A percentile compares a stretch with the other conserved stretches of the same genome.
These are phyloP conservation scores for Cubamyces sp. DNA, from an alignment of 768 basidiomycete species.

Conservation along the genomic window DNA sequence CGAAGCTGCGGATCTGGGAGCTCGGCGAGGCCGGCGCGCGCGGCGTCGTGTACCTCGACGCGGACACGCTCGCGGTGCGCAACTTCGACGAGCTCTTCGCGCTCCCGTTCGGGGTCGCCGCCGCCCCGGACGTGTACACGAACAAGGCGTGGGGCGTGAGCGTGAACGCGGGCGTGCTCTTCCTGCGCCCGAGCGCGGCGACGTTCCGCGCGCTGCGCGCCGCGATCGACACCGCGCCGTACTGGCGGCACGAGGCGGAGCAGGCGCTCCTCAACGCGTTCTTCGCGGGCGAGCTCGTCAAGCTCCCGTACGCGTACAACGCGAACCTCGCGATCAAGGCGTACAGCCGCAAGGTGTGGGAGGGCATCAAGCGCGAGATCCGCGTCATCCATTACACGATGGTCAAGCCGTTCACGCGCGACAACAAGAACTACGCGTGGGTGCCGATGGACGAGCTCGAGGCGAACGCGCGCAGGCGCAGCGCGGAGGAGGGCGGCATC, in stretches of 20 bases:
- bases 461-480: constrained; percentile 30
- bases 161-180: constrained; percentile 47
- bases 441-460: constrained; percentile 32
- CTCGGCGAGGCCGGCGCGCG: constrained; percentile 39
- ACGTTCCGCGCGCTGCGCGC: constrained; percentile 38
- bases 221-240: constrained; percentile 36
- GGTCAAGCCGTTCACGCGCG: constrained; percentile 35
- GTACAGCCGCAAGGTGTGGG: constrained; percentile 39
- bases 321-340: constrained; percentile 45
- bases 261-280: constrained; percentile 47
- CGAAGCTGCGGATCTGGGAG: constrained; percentile 47
- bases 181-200: constrained; percentile 37
- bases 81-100: constrained; percentile 51
- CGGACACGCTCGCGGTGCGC: constrained; percentile 46
- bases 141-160: constrained; percentile 39
- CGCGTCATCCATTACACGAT: constrained; percentile 46
- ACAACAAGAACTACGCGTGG: constrained; percentile 22
- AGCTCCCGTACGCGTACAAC: constrained; percentile 47
- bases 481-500: constrained; percentile 29
- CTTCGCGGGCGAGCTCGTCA: constrained; percentile 40
- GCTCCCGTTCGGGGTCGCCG: constrained; percentile 45
- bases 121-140: constrained; percentile 44
- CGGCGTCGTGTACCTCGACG: constrained; percentile 44
- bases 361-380: constrained; percentile 37
- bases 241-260: constrained; percentile 41